A percentile compares a stretch with the other conserved stretches of the same genome.
These are phyloP conservation scores for Metschnikowia colocasiae DNA, from an alignment of 805 yeast species.

Conservation along the genomic window DNA sequence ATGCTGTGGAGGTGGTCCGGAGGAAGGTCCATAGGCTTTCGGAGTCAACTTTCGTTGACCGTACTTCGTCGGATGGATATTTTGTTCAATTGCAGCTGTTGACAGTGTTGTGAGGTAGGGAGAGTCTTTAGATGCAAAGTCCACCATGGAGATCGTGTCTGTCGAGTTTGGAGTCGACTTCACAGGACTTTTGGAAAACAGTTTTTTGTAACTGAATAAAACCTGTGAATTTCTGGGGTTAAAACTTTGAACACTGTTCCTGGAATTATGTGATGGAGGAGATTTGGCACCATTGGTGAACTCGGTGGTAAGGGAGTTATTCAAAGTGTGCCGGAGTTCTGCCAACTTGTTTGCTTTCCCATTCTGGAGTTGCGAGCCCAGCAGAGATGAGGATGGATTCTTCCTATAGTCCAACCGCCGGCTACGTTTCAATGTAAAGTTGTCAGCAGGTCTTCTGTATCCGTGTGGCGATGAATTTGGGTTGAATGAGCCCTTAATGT, in stretches of 20 bases:
- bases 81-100: conserved; percentile 9
- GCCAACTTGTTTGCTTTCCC: conserved; percentile 26
- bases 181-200: conserved; percentile 5
- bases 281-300: not conserved
- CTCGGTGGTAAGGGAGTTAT: not conserved
- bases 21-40: conserved; percentile 5
- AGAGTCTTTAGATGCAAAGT: conserved; percentile 16
- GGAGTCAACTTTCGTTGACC: conserved; percentile 13
- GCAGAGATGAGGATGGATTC: conserved; percentile 18
- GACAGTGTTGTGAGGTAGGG: conserved; percentile 21
- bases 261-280: not conserved
- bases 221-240: conserved; percentile 32
- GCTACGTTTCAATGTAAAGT: conserved; percentile 34
- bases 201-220: conserved; percentile 33
- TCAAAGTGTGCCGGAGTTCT: conserved; percentile 20
- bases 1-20: conserved; percentile 1
- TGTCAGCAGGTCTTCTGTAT: conserved; percentile 10
- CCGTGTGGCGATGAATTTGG: not conserved
- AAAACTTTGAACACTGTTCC: conserved; percentile 14
- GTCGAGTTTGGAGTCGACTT: not conserved
- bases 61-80: conserved; percentile 14
- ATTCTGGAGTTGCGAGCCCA: conserved; percentile 25
- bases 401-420: conserved; percentile 41
- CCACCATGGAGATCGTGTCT: conserved; percentile 5
- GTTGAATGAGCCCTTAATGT: not conserved